Evolutionary conservation across 495 filamentous ascomycete species (phyloP), one percentile per base, ranked within the genome.

Genomic region (Aspergillus wentii): DNA sequence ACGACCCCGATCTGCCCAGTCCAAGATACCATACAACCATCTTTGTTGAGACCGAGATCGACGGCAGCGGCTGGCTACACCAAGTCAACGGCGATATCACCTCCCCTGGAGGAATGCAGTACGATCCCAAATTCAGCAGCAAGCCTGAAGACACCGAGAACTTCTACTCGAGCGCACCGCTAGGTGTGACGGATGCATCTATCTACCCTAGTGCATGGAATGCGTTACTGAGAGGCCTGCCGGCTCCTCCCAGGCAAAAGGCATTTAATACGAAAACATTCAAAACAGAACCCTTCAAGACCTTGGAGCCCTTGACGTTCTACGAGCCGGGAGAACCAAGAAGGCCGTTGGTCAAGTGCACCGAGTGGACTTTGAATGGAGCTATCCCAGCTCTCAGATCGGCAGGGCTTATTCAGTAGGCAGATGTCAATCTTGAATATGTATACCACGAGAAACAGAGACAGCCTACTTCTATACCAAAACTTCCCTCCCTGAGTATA

Each of bases 71-170:
- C 6, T 43, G 22, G 3, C 46, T 43, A 7, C 49, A 59, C 37
- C 47, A 63, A 28, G 59, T 61, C 25, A 57, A 41, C 5, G 59
- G 59, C 9, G 58, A 63, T 15, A 51, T 63, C 16, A 41, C 41
- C 5, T 37, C 42, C 5, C 5, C 26, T 2, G 16, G 7, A 3
- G 58, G 59, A 8, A 61, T 59, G 52, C n/a, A 15, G 1, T 63
- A 59, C 25, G 18, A 43, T 8, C 19, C 37, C 2, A 40, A 23
- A n/a, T 8, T 10, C 15, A 30, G 30, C 2, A 5, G 17, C 3
- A 9, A 26, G 4, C 57, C 54, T 0, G 44, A 56, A n/a, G n/a
- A 17, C 1, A 44, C 41, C 2, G 32, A 51, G 29, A 39, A 34
- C 2, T 48, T 58, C 22, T 37, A 48, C 18, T 31, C 40, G 1